Percentiles rank a stretch among this genome's conserved stretches.
These are phyloP conservation scores for Ogataea paraovalis DNA, from an alignment of 805 yeast species.

Conservation along the genomic window DNA sequence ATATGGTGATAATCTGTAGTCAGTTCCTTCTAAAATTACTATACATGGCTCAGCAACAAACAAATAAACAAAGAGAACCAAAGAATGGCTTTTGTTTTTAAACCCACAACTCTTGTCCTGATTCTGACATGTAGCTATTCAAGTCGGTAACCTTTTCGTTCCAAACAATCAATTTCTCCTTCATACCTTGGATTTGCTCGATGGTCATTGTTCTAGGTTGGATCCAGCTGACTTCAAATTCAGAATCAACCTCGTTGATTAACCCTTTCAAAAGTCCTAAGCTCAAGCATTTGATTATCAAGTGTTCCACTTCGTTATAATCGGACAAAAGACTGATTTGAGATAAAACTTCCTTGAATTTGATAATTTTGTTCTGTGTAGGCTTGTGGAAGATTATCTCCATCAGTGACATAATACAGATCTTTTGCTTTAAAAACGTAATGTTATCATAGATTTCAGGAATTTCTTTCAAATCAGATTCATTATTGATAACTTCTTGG, in stretches of 20 bases:
- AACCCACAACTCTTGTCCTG: conserved; percentile 67
- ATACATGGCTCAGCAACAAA: neutral
- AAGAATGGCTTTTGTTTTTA: conserved; percentile 7
- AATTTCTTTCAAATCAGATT: conserved; percentile 13
- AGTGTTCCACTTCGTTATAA: conserved; percentile 77
- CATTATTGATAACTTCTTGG: conserved; percentile 35
- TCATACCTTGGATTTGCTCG: conserved; percentile 75
- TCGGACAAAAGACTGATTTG: conserved; percentile 58
- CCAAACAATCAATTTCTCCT: conserved; percentile 73
- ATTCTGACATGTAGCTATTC: conserved; percentile 53
- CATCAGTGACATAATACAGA: conserved; percentile 85
- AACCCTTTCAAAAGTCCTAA: conserved; percentile 81
- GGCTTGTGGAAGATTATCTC: conserved; percentile 80
- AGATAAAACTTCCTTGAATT: conserved; percentile 67
- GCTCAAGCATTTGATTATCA: conserved; percentile 87
- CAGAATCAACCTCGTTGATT: conserved; percentile 80
- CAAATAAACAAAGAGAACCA: no score
- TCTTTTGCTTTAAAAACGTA: conserved; percentile 78
- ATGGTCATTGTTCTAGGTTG: conserved; percentile 91
- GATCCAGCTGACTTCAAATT: conserved; percentile 85
- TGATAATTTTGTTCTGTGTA: conserved; percentile 66
- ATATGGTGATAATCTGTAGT: neutral
- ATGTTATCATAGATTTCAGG: conserved; percentile 46
- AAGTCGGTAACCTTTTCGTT: conserved; percentile 65
- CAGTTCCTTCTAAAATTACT: neutral